phyloP scores from a whole-genome alignment of 306 rosid species.

The Citrullus colocynthis region DNA sequence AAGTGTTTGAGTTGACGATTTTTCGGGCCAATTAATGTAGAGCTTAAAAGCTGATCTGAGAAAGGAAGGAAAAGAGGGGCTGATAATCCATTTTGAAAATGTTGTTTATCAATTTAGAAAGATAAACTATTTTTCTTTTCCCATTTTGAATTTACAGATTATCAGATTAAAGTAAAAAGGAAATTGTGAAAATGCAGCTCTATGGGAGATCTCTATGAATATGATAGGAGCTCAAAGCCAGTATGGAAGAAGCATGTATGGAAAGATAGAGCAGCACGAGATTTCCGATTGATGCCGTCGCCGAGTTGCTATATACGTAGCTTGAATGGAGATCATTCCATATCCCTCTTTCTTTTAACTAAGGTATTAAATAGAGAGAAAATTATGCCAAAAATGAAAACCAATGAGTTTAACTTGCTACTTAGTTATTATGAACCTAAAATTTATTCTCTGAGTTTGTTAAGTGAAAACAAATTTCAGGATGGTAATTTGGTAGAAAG shows the following conservation, averaged over 20 bases:
- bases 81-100: background rate
- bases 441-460: background rate
- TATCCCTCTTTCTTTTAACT: slow-evolving; percentile 79
- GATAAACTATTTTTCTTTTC: background rate
- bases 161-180: slow-evolving; percentile 8
- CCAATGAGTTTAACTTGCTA: background rate
- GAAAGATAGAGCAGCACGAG: slow-evolving; percentile 34
- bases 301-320: slow-evolving; percentile 44
- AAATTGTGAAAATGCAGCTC: slow-evolving; percentile 41
- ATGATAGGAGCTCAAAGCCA: slow-evolving; percentile 67
- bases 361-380: slow-evolving; percentile 34
- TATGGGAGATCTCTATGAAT: slow-evolving; percentile 76
- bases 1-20: no score
- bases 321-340: slow-evolving; percentile 47
- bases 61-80: background rate
- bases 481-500: slow-evolving; percentile 77
- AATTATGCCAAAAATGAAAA: no score
- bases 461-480: slow-evolving; percentile 19
- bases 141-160: slow-evolving; percentile 12
- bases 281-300: slow-evolving; percentile 37
- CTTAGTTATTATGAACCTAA: background rate
- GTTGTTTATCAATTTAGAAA: background rate
- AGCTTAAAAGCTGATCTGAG: background rate
- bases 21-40: background rate
- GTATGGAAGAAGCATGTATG: slow-evolving; percentile 84